A percentile compares a stretch with the other conserved stretches of the same genome.
These are phyloP conservation scores for Ophiosphaerella herpotricha DNA, from an alignment of 2,329 filamentous ascomycete species.

Conservation along the genomic window DNA sequence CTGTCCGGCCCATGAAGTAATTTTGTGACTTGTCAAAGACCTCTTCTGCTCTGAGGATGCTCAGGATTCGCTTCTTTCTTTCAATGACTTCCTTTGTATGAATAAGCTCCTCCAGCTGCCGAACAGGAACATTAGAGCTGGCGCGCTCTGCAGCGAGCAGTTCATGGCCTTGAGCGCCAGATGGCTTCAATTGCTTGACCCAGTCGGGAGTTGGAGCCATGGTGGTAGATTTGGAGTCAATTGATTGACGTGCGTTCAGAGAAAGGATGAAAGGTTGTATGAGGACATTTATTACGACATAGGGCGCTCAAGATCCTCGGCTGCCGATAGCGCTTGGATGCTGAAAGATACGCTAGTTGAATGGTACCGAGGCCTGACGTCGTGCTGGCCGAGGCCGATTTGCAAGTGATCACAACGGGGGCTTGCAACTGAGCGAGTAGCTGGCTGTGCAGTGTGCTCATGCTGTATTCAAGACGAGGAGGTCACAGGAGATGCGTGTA, in stretches of 20 bases:
- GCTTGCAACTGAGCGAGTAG: too few species aligned
- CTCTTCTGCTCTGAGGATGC: constrained; percentile 68
- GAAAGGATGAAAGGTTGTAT: constrained; percentile 2
- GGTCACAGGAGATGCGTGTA: constrained; percentile 24
- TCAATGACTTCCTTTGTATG: constrained; percentile 69
- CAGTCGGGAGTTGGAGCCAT: constrained; percentile 60
- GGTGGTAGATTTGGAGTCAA: constrained; percentile 7
- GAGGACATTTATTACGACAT: constrained; percentile 13
- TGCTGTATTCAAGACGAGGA: background rate
- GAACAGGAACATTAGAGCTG: constrained; percentile 68
- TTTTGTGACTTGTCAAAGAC: constrained; percentile 80
- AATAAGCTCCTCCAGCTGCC: constrained; percentile 69
- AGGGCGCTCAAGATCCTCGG: constrained; percentile 19
- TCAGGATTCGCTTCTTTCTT: constrained; percentile 63
- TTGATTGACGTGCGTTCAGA: constrained; percentile 13
- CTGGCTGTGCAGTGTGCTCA: background rate
- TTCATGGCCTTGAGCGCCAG: constrained; percentile 70
- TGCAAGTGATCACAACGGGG: too few species aligned
- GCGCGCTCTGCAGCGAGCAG: constrained; percentile 71
- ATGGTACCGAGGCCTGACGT: constrained; percentile 25
- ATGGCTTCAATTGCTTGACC: constrained; percentile 69
- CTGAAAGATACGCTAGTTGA: constrained; percentile 21
- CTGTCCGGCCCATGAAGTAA: constrained; percentile 72
- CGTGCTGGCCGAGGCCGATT: too few species aligned
- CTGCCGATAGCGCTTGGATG: constrained; percentile 17